These are phyloP conservation scores for Trypanosoma cruzi DNA, from an alignment of 208 protist genomes.

Conservation along the genomic window DNA sequence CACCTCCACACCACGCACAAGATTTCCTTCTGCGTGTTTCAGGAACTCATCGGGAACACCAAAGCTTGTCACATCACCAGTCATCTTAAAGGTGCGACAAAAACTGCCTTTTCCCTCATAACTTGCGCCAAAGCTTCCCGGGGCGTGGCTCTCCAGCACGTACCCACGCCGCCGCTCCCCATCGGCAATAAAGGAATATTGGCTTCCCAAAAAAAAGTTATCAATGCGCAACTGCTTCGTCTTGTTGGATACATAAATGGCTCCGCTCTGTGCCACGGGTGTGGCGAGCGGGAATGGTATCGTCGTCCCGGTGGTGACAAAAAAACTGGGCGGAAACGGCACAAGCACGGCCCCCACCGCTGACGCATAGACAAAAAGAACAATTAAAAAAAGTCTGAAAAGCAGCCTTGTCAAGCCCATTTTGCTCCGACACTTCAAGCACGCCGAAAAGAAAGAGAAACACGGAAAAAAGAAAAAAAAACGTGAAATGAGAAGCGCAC, in stretches of 20 bases:
- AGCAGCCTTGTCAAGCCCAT: background rate
- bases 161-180: slow-evolving; percentile 16
- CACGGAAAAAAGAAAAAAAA: slow-evolving; percentile 7
- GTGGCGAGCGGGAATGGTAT: slow-evolving; percentile 28
- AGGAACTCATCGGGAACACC: slow-evolving; percentile 49
- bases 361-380: background rate
- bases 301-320: slow-evolving; percentile 37
- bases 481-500: background rate
- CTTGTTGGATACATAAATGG: slow-evolving; percentile 29
- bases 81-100: slow-evolving; percentile 31
- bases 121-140: slow-evolving; percentile 5
- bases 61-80: slow-evolving; percentile 27
- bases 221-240: slow-evolving; percentile 34
- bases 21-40: slow-evolving; percentile 13
- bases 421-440: background rate
- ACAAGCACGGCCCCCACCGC: slow-evolving; percentile 8
- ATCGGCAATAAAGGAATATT: slow-evolving; percentile 33
- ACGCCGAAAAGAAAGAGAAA: background rate
- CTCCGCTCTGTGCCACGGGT: slow-evolving; percentile 35
- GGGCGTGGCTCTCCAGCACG: slow-evolving; percentile 18
- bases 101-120: slow-evolving; percentile 5
- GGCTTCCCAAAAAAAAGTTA: slow-evolving; percentile 36
- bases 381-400: background rate
- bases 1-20: slow-evolving; percentile 58
- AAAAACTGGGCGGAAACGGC: slow-evolving; percentile 36